Evolutionary conservation across 495 filamentous ascomycete species (phyloP), one percentile per base, ranked within the genome.

Genomic region (Aspergillus coremiiformis): DNA sequence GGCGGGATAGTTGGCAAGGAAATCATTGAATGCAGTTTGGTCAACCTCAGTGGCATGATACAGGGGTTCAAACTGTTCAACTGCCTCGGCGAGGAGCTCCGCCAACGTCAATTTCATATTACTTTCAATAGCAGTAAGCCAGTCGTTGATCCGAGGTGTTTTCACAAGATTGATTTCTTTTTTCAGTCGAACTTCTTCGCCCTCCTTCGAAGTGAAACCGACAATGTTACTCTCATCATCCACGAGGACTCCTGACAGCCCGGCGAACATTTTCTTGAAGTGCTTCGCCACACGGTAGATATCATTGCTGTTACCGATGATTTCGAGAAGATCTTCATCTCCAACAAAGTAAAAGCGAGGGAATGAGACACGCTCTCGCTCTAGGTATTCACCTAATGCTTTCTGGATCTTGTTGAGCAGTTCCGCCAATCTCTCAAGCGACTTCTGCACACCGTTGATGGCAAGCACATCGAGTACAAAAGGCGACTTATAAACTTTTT

Each of bases 191-290:
- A 96, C 89, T 55, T 87, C 79, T 70, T 99, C 93, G 32, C 88
- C 91, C 69, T 99, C 93, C 65, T 95, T 97, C 0, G 94, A 97
- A 29, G 85, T 90, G 64, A 97, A 92, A 0, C 90, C 92, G 6
- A 87, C 79, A 54, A 99, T 96, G 54, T 84, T 81, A 30, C 82
- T 80, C 54, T 96, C 85, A 51, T 96, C 90, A 60, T 96, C 90
- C 77, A 95, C 88, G 20, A 93, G 75, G 30, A 99, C 77, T 0
- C 92, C 91, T 5, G 84, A 88, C 21, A 99, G 74, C 45, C 93
- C 93, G 49, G 93, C 93, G 73, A 99, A 99, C 93, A 99, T 99
- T 77, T 99, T 99, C 69, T 94, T 89, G 74, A 99, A 89, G 67
- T 99, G 93, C 67, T 97, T 97, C 41, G 92, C 87, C 52, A 99